Conservation (phyloP, 2,329 filamentous ascomycete genomes). For the Claviceps monticola region DNA sequence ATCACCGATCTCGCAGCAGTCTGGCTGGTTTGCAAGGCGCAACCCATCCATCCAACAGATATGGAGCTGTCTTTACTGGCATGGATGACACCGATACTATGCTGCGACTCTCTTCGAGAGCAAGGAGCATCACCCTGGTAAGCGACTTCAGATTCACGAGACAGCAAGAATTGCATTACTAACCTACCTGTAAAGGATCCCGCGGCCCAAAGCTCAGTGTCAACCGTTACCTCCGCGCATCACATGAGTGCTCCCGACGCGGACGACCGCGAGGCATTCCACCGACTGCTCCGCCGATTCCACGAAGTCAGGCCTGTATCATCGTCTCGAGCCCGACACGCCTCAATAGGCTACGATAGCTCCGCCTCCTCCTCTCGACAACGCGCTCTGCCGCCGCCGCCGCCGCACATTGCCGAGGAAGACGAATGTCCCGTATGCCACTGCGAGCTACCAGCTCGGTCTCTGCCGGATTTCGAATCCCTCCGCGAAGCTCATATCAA, state of each 20-base stretch:
- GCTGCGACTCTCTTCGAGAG: constrained; percentile 19
- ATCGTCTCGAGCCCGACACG: constrained; percentile 16
- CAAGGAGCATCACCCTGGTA: constrained; percentile 38
- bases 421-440: constrained; percentile 72
- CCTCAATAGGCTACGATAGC: constrained; percentile 12
- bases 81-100: constrained; percentile 21
- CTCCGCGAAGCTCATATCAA: constrained; percentile 45
- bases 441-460: constrained; percentile 48
- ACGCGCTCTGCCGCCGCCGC: constrained; percentile 29
- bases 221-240: constrained; percentile 13
- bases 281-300: constrained; percentile 17
- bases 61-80: constrained; percentile 23
- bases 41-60: constrained; percentile 16
- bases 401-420: constrained; percentile 49
- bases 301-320: background rate
- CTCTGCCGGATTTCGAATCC: constrained; percentile 37
- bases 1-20: constrained; percentile 33
- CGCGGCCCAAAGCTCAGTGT: constrained; percentile 9
- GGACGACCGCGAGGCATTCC: constrained; percentile 18
- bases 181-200: constrained; percentile 5
- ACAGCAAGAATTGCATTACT: background rate
- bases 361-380: constrained; percentile 23
- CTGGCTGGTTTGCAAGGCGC: constrained; percentile 19
- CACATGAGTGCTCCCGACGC: constrained; percentile 17
- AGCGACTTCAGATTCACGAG: no score